These are phyloP conservation scores for Moesziomyces globuligerus DNA, from an alignment of 1,284 basidiomycete genomes.

Conservation along the genomic window DNA sequence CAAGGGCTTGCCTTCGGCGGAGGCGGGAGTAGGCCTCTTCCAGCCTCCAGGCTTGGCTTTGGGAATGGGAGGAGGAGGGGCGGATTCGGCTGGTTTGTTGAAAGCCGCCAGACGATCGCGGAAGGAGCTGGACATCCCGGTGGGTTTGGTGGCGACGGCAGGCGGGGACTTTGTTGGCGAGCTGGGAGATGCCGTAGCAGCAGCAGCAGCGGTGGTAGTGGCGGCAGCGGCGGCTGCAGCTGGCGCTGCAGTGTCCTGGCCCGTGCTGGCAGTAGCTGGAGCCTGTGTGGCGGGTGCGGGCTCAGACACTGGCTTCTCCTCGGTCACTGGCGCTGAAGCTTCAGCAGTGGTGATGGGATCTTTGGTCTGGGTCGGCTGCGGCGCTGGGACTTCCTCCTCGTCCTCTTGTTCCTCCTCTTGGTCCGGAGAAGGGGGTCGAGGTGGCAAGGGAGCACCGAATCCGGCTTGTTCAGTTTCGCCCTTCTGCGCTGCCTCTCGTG, in stretches of 20 bases:
- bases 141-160: slow-evolving; percentile 48
- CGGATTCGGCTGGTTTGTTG: slow-evolving; percentile 58
- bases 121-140: slow-evolving; percentile 55
- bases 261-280: not conserved
- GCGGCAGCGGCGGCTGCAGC: slow-evolving; percentile 9
- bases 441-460: slow-evolving; percentile 42
- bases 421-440: slow-evolving; percentile 34
- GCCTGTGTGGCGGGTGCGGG: not conserved
- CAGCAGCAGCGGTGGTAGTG: slow-evolving; percentile 7
- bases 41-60: slow-evolving; percentile 61
- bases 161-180: slow-evolving; percentile 40
- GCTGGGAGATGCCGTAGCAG: slow-evolving; percentile 4
- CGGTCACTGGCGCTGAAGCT: not conserved
- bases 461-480: slow-evolving; percentile 37
- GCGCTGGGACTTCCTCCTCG: not conserved
- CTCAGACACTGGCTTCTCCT: not conserved
- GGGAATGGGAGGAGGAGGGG: slow-evolving; percentile 61
- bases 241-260: slow-evolving; percentile 7
- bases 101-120: slow-evolving; percentile 66
- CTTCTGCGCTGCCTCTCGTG: slow-evolving; percentile 35
- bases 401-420: slow-evolving; percentile 9
- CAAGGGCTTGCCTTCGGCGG: slow-evolving; percentile 52
- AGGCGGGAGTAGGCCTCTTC: slow-evolving; percentile 56
- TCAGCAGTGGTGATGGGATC: too few relatives aligned
- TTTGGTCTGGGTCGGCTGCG: not conserved